phyloP scores from a whole-genome alignment of 1,284 basidiomycete species.

The Ceratobasidium sp. region DNA sequence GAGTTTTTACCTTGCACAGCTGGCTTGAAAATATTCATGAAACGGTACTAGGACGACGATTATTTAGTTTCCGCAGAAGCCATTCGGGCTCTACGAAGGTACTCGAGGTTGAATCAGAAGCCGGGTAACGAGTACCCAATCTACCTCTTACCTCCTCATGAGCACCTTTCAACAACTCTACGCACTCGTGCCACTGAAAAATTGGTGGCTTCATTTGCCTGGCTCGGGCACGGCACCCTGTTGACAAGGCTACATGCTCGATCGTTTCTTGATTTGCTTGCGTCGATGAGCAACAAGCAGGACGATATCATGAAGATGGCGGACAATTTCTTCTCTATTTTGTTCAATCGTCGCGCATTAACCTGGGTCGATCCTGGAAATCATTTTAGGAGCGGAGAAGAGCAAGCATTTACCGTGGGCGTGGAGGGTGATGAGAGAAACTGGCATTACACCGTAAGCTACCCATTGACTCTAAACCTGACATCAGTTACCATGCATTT shows the following conservation, averaged over 20 bases:
- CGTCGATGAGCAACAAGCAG: background rate
- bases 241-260: slow-evolving; percentile 14
- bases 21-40: background rate
- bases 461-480: no score
- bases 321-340: slow-evolving; percentile 34
- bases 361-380: slow-evolving; percentile 28
- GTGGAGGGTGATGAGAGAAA: slow-evolving; percentile 27
- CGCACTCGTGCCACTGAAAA: slow-evolving; percentile 13
- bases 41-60: slow-evolving; percentile 19
- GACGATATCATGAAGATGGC: slow-evolving; percentile 39
- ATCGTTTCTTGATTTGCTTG: slow-evolving; percentile 15
- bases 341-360: slow-evolving; percentile 23
- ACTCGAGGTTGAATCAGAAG: slow-evolving; percentile 3
- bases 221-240: slow-evolving; percentile 36
- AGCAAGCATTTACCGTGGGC: slow-evolving; percentile 24
- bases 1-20: background rate
- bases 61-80: slow-evolving; percentile 28
- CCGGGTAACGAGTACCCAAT: slow-evolving; percentile 8
- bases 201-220: slow-evolving; percentile 25
- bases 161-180: slow-evolving; percentile 31
- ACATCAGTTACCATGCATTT: background rate
- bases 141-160: slow-evolving; percentile 34
- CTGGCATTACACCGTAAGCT: slow-evolving; percentile 20
- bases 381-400: slow-evolving; percentile 3
- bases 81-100: slow-evolving; percentile 23